Percentiles rank a stretch among this genome's conserved stretches.
Conservation (phyloP, 225 moss, liverwort and hornwort species). For the Straminergon stramineum region DNA sequence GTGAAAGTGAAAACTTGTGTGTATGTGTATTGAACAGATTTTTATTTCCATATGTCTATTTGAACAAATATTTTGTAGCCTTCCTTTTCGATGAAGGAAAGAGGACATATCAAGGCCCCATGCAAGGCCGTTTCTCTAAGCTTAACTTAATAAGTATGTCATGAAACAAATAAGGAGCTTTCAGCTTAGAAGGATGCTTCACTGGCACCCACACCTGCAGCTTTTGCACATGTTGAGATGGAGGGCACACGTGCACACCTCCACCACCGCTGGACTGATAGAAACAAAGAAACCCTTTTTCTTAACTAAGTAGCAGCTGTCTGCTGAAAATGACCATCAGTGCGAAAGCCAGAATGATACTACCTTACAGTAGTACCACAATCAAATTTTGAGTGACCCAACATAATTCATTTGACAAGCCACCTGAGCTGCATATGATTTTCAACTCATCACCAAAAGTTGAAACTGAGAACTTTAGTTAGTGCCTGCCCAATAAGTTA, state of each 20-base stretch:
- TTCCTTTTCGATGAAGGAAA: too few relatives aligned
- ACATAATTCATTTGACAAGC: not conserved
- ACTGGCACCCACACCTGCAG: fast-evolving
- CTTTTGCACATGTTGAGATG: not conserved
- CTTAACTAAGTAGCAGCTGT: not conserved
- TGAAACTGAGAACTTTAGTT: not conserved
- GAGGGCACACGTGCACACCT: not conserved
- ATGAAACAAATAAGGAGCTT: too few relatives aligned
- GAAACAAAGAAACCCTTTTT: not conserved
- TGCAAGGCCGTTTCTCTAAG: too few relatives aligned
- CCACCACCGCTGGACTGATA: not conserved
- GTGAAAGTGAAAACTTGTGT: too few relatives aligned
- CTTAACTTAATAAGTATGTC: too few relatives aligned
- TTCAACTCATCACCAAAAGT: not conserved
- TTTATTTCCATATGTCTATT: too few relatives aligned
- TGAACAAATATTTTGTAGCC: too few relatives aligned
- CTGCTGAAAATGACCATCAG: not conserved
- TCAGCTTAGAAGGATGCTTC: too few relatives aligned
- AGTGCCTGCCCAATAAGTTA: too few relatives aligned
- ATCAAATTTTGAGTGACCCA: not conserved
- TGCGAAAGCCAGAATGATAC: not conserved
- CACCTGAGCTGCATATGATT: not conserved
- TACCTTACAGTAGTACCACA: not conserved
- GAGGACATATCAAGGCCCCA: too few relatives aligned
- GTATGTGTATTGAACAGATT: too few relatives aligned